Conservation (phyloP, 257 asterid genomes). For the Cordia subcordata region DNA sequence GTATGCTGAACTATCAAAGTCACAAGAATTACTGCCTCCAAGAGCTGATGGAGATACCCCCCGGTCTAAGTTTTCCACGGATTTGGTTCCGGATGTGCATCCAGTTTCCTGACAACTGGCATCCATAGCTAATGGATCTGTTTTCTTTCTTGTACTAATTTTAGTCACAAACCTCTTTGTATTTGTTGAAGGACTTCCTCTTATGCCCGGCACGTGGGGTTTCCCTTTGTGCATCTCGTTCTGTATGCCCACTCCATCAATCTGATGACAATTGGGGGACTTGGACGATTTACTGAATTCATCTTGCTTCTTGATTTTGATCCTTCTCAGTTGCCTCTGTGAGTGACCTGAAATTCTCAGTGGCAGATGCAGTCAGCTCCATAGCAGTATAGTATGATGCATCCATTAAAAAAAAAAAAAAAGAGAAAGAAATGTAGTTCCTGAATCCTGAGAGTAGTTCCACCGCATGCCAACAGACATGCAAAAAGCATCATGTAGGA, state of each 20-base stretch:
- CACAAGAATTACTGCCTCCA: conserved; percentile 8
- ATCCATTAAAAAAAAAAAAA: too few species aligned
- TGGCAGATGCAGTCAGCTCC: neutral
- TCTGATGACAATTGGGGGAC: conserved; percentile 1
- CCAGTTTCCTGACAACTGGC: conserved; percentile 1
- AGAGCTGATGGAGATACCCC: conserved; percentile 13
- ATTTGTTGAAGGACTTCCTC: conserved; percentile 8
- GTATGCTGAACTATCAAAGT: conserved; percentile 2
- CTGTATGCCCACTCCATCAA: too few species aligned
- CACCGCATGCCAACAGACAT: too few species aligned
- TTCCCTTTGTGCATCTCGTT: conserved; percentile 15
- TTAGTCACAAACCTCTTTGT: conserved; percentile 6
- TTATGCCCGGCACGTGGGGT: neutral
- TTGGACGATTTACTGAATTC: conserved; percentile 1
- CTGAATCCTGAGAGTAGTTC: too few species aligned
- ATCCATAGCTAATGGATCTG: neutral
- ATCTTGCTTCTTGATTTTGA: neutral
- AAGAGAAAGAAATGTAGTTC: too few species aligned
- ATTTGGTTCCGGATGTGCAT: neutral
- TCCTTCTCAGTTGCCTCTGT: conserved; percentile 1
- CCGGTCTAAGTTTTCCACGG: conserved; percentile 16
- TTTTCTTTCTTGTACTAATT: neutral
- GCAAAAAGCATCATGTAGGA: too few species aligned
- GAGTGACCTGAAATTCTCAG: conserved; percentile 10
- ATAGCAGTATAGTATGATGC: too few species aligned